Evolutionary conservation across 2,329 filamentous ascomycete species (phyloP), one percentile per base, ranked within the genome.

Genomic region (Phoma sp.): DNA sequence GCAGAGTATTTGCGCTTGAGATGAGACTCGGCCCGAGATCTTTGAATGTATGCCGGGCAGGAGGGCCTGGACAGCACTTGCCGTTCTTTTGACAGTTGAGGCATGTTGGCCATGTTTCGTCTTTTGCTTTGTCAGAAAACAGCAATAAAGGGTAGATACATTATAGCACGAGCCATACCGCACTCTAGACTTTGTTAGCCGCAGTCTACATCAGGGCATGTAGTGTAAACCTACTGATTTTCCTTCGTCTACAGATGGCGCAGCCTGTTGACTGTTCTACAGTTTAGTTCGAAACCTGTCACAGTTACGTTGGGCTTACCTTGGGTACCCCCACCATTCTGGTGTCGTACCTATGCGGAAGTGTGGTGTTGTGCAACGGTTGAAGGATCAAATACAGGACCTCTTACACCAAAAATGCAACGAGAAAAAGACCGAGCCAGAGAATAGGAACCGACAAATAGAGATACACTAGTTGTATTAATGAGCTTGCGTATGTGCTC

Each of bases 281-380:
- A n/a, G 12, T 20, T 45, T 26, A 45, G 30, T 21, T 36, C 37
- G 10, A 18, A 12, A 29, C 10, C 14, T 21, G 12, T 32, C 12
- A 21, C 7, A 25, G 12, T 33, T 34, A 3, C 20, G 15, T 43
- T 5, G n/a, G n/a, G 29, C 42, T 5, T 36, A 50, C 71, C 54
- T 73, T 73, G 5, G 69, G 69, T 39, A 73, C 69, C 40, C 69
- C 69, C 20, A 72, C 69, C 69, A 73, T 72, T 37, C 39, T 53
- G 29, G 20, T n/a, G 15, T 11, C n/a, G n/a, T n/a, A n/a, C n/a
- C n/a, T n/a, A n/a, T n/a, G n/a, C n/a, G n/a, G n/a, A n/a, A n/a
- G n/a, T n/a, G n/a, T n/a, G n/a, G n/a, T n/a, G n/a, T n/a, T n/a
- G n/a, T n/a, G n/a, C n/a, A n/a, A n/a, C n/a, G n/a, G n/a, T n/a